phyloP scores from a whole-genome alignment of 148 eudicot species.

The Mesembryanthemum crystallinum region DNA sequence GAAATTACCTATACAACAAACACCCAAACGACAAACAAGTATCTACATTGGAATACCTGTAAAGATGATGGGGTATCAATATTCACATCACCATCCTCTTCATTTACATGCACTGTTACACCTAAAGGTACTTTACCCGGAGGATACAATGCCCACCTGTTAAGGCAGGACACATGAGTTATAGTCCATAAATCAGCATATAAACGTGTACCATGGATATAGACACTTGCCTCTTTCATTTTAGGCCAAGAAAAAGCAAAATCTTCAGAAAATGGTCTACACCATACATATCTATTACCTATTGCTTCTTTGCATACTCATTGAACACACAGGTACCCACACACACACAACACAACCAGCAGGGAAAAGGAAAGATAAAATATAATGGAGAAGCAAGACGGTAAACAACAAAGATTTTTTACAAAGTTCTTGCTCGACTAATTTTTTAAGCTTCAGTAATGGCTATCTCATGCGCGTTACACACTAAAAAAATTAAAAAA shows the following conservation, averaged over 20 bases:
- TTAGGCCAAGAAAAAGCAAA: too few relatives aligned
- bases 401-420: not conserved
- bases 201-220: too few relatives aligned
- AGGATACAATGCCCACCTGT: constrained; percentile 98
- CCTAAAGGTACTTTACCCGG: constrained; percentile 98
- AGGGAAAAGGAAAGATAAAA: not conserved
- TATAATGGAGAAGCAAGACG: not conserved
- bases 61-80: constrained; percentile 88
- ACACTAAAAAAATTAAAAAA: too few relatives aligned
- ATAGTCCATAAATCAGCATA: not conserved
- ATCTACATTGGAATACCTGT: constrained; percentile 52
- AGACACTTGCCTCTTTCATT: too few relatives aligned
- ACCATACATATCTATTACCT: too few relatives aligned
- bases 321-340: too few relatives aligned
- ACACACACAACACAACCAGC: not conserved
- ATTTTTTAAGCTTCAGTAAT: constrained; percentile 1
- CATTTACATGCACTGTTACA: constrained; percentile 94
- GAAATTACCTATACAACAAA: not conserved
- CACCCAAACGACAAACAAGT: not conserved
- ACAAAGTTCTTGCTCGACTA: not conserved
- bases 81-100: constrained; percentile 94
- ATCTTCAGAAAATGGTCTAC: too few relatives aligned
- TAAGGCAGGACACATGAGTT: constrained; percentile 19
- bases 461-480: not conserved
- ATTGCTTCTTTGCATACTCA: too few relatives aligned